phyloP scores from a whole-genome alignment of 257 asterid species.

The Ilex aquifolium region DNA sequence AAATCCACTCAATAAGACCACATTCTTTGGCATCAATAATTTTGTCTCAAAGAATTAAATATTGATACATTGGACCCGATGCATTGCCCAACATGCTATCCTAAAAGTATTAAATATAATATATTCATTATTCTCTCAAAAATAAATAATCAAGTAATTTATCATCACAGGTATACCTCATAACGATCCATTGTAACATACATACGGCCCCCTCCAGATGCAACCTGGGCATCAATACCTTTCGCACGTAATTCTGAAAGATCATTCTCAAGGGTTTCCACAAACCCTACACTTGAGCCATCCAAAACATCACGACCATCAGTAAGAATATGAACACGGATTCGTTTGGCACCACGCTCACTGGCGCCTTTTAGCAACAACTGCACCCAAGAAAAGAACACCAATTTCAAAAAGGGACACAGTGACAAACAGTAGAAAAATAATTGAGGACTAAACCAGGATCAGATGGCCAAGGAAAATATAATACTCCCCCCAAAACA shows the following conservation, averaged over 20 bases:
- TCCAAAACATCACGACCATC: conserved; percentile 99
- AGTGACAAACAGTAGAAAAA: too few relatives aligned
- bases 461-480: too few relatives aligned
- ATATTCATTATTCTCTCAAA: background rate
- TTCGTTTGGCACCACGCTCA: conserved; percentile 83
- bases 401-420: too few relatives aligned
- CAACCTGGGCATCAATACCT: conserved; percentile 83
- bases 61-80: too few relatives aligned
- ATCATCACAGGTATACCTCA: conserved; percentile 41
- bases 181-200: conserved; percentile 95
- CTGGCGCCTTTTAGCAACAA: conserved; percentile 82
- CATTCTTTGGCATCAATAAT: too few relatives aligned
- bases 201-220: conserved; percentile 99
- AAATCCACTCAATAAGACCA: too few relatives aligned
- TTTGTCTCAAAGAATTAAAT: too few relatives aligned
- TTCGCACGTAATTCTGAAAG: conserved; percentile 62
- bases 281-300: conserved; percentile 81
- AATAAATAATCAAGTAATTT: background rate
- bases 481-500: background rate
- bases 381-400: conserved; percentile 26
- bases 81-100: too few relatives aligned
- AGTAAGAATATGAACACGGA: conserved; percentile 81
- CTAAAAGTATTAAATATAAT: too few relatives aligned
- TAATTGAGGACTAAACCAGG: too few relatives aligned
- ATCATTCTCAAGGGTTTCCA: conserved; percentile 78